A percentile compares a stretch with the other conserved stretches of the same genome.
phyloP scores from a whole-genome alignment of 768 basidiomycete genomes.

The Phylloporus arenicola region DNA sequence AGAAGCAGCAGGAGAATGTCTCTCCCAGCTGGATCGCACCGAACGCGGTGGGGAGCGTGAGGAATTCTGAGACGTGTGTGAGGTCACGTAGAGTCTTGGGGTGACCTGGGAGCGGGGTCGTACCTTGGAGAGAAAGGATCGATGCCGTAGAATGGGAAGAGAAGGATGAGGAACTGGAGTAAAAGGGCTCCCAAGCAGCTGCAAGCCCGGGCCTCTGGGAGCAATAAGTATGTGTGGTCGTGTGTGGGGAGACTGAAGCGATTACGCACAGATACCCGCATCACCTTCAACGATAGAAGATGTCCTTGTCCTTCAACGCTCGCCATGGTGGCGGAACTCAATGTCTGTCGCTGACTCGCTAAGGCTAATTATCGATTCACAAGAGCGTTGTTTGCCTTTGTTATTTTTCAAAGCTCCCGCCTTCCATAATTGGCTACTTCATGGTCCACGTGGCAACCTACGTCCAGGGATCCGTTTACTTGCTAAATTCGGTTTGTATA shows the following conservation, averaged over 20 bases:
- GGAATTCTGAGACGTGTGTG: conserved; percentile 69
- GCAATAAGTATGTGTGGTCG: background rate
- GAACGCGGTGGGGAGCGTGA: conserved; percentile 78
- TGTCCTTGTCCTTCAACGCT: conserved; percentile 54
- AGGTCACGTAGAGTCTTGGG: conserved; percentile 84
- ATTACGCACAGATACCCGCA: conserved; percentile 76
- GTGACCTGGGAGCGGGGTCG: conserved; percentile 61
- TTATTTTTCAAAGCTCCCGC: conserved; percentile 18
- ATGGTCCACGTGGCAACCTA: no score
- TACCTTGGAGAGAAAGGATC: conserved; percentile 71
- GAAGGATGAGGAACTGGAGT: conserved; percentile 76
- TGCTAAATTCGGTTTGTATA: no score
- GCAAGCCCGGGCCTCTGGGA: conserved; percentile 67
- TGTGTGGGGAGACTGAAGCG: background rate
- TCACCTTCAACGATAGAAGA: conserved; percentile 75
- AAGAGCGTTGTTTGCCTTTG: conserved; percentile 19
- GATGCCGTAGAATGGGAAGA: conserved; percentile 78
- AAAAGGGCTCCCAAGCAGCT: conserved; percentile 81
- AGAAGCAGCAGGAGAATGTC: conserved; percentile 78
- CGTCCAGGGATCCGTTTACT: no score
- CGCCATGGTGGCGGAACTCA: conserved; percentile 6
- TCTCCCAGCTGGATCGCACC: conserved; percentile 87
- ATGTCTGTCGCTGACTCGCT: no score
- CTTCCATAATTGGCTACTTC: conserved; percentile 5
- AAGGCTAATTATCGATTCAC: background rate